Evolutionary conservation across 352 stramenopile species (phyloP).

Genomic region (Saprolegnia diclina): DNA sequence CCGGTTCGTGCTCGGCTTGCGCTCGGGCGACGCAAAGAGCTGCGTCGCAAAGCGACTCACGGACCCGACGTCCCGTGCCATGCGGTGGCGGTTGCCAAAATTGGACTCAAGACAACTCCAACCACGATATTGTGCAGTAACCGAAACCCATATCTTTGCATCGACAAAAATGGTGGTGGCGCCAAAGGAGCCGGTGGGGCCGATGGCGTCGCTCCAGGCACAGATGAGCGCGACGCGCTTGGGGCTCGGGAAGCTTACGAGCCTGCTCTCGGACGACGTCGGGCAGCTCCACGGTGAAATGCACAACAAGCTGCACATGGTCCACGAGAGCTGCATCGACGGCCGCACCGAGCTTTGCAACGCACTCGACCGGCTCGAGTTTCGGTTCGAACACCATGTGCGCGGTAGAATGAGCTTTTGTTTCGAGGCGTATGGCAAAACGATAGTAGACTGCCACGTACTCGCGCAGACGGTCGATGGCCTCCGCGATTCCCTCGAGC

Average conservation of each 20-base stretch:
- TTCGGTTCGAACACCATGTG: conserved; percentile 7
- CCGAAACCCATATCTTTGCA: too few species aligned
- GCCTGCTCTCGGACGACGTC: conserved; percentile 9
- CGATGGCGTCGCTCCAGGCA: background rate
- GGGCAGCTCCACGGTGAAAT: background rate
- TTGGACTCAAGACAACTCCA: too few species aligned
- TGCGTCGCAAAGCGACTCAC: too few species aligned
- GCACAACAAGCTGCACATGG: background rate
- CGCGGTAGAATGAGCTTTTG: background rate
- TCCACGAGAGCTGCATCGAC: conserved; percentile 21
- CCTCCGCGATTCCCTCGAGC: background rate
- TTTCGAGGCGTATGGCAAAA: background rate
- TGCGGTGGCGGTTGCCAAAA: too few species aligned
- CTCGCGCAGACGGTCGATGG: conserved; percentile 11
- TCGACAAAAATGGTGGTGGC: too few species aligned
- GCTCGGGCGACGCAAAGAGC: too few species aligned
- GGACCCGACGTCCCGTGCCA: too few species aligned
- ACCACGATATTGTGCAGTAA: too few species aligned
- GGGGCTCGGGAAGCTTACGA: conserved; percentile 4
- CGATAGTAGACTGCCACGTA: conserved; percentile 15
- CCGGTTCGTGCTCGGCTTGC: too few species aligned
- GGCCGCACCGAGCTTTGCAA: conserved; percentile 2
- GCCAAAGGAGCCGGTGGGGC: background rate
- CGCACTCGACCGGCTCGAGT: conserved; percentile 9
- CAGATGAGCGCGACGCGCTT: conserved; percentile 9